A percentile compares a stretch with the other conserved stretches of the same genome.
phyloP scores from a whole-genome alignment of 352 stramenopile genomes.

The Phytophthora pseudosyringae region DNA sequence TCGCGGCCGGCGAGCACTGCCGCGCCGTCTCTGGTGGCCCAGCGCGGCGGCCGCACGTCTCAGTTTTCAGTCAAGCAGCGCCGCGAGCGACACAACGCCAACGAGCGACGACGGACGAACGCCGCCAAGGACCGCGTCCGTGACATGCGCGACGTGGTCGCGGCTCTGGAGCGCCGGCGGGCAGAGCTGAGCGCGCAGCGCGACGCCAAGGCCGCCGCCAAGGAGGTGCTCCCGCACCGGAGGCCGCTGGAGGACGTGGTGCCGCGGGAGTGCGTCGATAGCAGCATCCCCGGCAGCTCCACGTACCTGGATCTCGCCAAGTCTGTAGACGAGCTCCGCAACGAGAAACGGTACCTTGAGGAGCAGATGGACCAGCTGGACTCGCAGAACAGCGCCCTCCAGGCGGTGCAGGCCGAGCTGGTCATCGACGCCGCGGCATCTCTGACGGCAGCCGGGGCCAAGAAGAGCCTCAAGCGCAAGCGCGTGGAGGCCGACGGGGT shows the following conservation, averaged over 20 bases:
- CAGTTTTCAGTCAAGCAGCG: conserved; percentile 55
- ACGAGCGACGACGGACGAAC: conserved; percentile 50
- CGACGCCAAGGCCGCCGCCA: conserved; percentile 24
- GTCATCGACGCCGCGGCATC: conserved; percentile 25
- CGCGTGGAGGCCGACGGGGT: conserved; percentile 24
- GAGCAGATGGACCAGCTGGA: conserved; percentile 52
- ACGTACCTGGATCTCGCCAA: conserved; percentile 45
- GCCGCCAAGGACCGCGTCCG: conserved; percentile 47
- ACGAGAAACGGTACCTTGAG: conserved; percentile 49
- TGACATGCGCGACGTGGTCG: conserved; percentile 49
- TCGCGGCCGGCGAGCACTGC: conserved; percentile 15
- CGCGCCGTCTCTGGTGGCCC: conserved; percentile 16
- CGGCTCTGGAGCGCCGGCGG: conserved; percentile 30
- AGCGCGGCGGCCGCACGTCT: conserved; percentile 40
- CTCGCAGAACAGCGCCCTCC: conserved; percentile 51
- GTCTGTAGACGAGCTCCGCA: conserved; percentile 40
- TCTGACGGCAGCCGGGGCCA: conserved; percentile 6
- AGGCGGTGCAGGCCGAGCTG: conserved; percentile 47
- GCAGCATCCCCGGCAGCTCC: conserved; percentile 35
- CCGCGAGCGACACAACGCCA: conserved; percentile 54
- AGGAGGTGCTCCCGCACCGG: conserved; percentile 33
- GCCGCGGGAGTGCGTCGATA: conserved; percentile 17
- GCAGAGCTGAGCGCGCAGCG: conserved; percentile 28
- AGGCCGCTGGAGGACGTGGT: conserved; percentile 31
- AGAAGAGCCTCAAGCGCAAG: conserved; percentile 46